A percentile compares a stretch with the other conserved stretches of the same genome.
phyloP scores from a whole-genome alignment of 139 green algal species.

The Chlorella ohadii region DNA sequence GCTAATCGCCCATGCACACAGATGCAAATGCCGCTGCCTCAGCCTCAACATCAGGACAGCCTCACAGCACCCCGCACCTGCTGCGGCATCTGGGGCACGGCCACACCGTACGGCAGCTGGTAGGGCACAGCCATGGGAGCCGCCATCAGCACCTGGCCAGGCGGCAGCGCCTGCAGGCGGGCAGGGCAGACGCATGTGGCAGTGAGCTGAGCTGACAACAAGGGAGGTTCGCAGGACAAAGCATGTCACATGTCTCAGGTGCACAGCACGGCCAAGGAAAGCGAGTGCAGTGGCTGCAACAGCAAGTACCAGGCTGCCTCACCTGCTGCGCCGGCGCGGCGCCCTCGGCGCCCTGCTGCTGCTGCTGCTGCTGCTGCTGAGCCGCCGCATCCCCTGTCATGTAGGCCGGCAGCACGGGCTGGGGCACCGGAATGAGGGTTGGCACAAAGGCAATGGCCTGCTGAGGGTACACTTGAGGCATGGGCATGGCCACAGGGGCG shows the following conservation, averaged over 20 bases:
- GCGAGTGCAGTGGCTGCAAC: too few species aligned
- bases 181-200: too few species aligned
- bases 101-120: background rate
- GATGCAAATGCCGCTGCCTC: too few species aligned
- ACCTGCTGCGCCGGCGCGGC: constrained; percentile 21
- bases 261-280: too few species aligned
- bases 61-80: too few species aligned
- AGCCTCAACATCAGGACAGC: too few species aligned
- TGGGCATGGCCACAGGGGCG: background rate
- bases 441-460: constrained; percentile 33
- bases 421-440: constrained; percentile 36
- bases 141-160: constrained; percentile 5
- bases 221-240: too few species aligned
- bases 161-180: background rate
- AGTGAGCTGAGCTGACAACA: too few species aligned
- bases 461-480: background rate
- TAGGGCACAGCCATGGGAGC: constrained; percentile 27
- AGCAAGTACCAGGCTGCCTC: background rate
- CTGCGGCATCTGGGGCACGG: background rate
- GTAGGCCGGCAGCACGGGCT: constrained; percentile 38
- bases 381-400: background rate
- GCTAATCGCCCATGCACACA: too few species aligned
- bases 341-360: constrained; percentile 25
- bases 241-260: too few species aligned
- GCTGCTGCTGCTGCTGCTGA: constrained; percentile 8